These are phyloP conservation scores for Stylosanthes scabra DNA, from an alignment of 331 rosid species.

Conservation along the genomic window DNA sequence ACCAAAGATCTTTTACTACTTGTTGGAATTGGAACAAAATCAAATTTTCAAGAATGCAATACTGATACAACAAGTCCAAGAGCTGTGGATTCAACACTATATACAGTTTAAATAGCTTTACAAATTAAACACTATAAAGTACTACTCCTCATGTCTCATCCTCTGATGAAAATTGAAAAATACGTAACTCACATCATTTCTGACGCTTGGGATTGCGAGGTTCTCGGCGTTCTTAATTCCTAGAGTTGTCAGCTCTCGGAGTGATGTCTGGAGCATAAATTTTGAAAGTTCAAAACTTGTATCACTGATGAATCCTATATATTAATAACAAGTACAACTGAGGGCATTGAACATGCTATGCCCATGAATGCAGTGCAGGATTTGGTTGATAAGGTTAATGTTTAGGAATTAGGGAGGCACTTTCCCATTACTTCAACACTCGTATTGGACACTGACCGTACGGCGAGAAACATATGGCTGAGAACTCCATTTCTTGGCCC, in stretches of 20 bases:
- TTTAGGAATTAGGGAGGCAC: constrained; percentile 46
- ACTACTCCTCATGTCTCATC: constrained; percentile 1
- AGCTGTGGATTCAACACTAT: too few species aligned
- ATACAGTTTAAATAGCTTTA: constrained; percentile 4
- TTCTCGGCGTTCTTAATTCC: constrained; percentile 94
- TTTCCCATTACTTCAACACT: too few species aligned
- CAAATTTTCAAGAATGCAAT: neutral
- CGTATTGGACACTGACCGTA: constrained; percentile 83
- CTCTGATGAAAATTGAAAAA: neutral
- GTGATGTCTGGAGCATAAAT: constrained; percentile 70
- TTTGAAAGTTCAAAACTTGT: constrained; percentile 41
- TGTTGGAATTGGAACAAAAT: constrained; percentile 29
- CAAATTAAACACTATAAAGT: constrained; percentile 9
- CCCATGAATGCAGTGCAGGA: constrained; percentile 45
- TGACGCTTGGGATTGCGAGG: constrained; percentile 94
- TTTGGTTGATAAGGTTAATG: constrained; percentile 51
- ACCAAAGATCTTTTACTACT: constrained; percentile 32
- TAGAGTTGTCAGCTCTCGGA: constrained; percentile 78
- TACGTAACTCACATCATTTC: constrained; percentile 79
- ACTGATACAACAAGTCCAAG: neutral
- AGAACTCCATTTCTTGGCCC: constrained; percentile 98
- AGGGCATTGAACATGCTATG: constrained; percentile 47
- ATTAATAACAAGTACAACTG: neutral
- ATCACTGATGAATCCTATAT: constrained; percentile 21
- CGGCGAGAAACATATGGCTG: constrained; percentile 96